Evolutionary conservation across 768 basidiomycete genomes (phyloP), one percentile per base, ranked within the genome.

Genomic region (Nevesoporus exiguus): DNA sequence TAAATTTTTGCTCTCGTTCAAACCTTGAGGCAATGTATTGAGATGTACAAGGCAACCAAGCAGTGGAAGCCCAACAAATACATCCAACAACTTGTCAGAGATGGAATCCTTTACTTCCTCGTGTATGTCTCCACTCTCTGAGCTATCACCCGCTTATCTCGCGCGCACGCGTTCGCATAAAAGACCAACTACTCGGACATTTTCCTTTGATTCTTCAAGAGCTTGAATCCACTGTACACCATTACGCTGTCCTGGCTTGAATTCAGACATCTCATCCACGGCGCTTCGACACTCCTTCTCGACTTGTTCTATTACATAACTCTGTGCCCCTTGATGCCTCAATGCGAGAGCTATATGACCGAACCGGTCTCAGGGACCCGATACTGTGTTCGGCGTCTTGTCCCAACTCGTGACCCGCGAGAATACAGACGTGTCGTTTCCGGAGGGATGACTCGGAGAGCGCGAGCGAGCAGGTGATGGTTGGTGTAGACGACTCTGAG

Each of bases 121-220:
- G 15, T 59, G 57, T 52, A 49, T 27, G 50, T 52, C 29, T 17
- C 17, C 82, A 1, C 44, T 49, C 19, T 15, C 15, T n/a, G n/a
- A n/a, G n/a, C n/a, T n/a, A n/a, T n/a, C n/a, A n/a, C n/a, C n/a
- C n/a, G n/a, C n/a, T n/a, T n/a, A n/a, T n/a, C n/a, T n/a, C n/a
- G n/a, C n/a, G n/a, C n/a, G n/a, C n/a, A n/a, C n/a, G n/a, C n/a
- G n/a, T n/a, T n/a, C 7, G 22, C 5, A 24, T 19, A 10, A 17
- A 22, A 22, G n/a, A 24, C 46, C 24, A 3, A 48, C n/a, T 17
- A 9, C 9, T 31, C 17, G 22, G 3, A 11, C 6, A 3, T 30
- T 19, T 30, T 17, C 27, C n/a, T 7, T 22, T 14, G n/a, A 19
- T 25, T 13, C 6, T 41, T 8, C 10, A 50, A 40, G 21, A 22